Evolutionary conservation across 202 grass and related monocot species (phyloP).

Genomic region (Zoysia matrella): DNA sequence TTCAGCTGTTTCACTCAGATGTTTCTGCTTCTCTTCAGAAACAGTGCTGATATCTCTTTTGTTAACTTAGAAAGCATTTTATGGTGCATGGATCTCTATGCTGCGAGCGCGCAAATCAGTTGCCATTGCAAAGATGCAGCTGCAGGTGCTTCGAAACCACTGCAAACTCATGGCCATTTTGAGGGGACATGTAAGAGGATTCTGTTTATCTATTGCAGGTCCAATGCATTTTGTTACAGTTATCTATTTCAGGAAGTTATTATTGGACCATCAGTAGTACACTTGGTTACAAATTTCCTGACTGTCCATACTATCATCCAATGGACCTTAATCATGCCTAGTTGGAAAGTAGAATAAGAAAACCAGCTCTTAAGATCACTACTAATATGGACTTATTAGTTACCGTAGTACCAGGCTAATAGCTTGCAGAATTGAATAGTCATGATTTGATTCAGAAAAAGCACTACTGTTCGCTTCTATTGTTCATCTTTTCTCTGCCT

Average conservation of each 20-base stretch:
- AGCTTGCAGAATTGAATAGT: background rate
- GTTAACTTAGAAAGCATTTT: slow-evolving; percentile 27
- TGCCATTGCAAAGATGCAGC: slow-evolving; percentile 51
- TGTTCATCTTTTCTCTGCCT: too few species aligned
- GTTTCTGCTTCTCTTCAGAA: background rate
- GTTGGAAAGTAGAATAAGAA: background rate
- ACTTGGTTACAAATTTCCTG: background rate
- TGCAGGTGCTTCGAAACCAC: slow-evolving; percentile 47
- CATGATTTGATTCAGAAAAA: slow-evolving; percentile 20
- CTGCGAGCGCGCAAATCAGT: slow-evolving; percentile 56
- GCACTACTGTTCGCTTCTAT: too few species aligned
- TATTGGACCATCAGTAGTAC: background rate
- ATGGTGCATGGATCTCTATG: slow-evolving; percentile 58
- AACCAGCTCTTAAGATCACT: background rate
- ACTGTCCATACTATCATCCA: background rate
- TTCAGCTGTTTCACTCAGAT: background rate
- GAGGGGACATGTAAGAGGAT: slow-evolving; percentile 61
- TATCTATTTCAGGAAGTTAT: background rate
- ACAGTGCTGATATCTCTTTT: background rate
- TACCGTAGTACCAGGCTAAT: background rate
- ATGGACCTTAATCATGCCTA: background rate
- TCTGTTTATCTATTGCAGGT: background rate
- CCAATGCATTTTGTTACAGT: background rate
- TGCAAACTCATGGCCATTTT: slow-evolving; percentile 57
- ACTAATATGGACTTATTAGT: background rate